Evolutionary conservation across 345 rosid genomes (phyloP).

Genomic region (Eucalyptus cloeziana): DNA sequence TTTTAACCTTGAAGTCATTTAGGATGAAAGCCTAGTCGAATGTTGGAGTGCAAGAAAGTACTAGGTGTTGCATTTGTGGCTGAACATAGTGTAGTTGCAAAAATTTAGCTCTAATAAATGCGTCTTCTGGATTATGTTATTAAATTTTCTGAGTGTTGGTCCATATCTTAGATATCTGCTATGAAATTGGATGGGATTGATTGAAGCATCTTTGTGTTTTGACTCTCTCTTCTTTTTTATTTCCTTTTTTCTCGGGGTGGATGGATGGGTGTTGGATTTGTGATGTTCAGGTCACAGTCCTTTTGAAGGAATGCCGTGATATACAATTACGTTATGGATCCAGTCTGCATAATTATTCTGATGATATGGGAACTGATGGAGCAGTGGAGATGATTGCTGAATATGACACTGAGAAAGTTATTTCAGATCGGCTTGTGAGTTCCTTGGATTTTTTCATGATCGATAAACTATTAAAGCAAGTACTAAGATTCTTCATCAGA

Average conservation of each 20-base stretch:
- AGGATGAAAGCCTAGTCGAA: not conserved
- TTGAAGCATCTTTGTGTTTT: not conserved
- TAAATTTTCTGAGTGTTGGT: not conserved
- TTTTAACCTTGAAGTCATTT: not conserved
- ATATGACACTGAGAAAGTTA: conserved; percentile 54
- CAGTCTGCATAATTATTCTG: conserved; percentile 23
- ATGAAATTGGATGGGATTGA: not conserved
- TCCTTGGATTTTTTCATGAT: not conserved
- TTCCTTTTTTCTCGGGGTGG: not conserved
- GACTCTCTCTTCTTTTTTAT: not conserved
- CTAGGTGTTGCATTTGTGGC: not conserved
- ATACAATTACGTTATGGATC: conserved; percentile 87
- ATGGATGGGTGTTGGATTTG: not conserved
- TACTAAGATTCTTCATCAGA: not conserved
- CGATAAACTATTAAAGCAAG: not conserved
- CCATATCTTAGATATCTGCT: not conserved
- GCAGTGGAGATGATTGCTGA: conserved; percentile 36
- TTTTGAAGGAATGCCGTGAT: conserved; percentile 92
- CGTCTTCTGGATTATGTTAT: not conserved
- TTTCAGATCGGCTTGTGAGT: conserved; percentile 72
- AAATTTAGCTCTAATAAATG: not conserved
- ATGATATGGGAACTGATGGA: conserved; percentile 16
- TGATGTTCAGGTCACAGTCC: conserved; percentile 67
- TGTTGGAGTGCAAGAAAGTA: not conserved
- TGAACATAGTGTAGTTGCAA: not conserved